Evolutionary conservation across 495 filamentous ascomycete genomes (phyloP).

Genomic region (Podospora fimiseda): DNA sequence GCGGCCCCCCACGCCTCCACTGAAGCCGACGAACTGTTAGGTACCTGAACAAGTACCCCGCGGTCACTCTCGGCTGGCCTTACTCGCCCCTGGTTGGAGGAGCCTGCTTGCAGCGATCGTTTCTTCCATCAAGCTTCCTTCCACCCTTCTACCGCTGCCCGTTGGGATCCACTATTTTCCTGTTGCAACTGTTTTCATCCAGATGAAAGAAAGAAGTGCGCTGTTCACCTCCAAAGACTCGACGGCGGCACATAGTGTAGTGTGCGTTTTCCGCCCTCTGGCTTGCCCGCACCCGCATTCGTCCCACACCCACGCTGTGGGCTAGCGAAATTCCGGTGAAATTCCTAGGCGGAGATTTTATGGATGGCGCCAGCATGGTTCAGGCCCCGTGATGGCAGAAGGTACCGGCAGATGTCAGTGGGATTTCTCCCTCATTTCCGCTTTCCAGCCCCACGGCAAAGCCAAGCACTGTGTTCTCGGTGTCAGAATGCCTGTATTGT

Average conservation of each 20-base stretch:
- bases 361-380: background rate
- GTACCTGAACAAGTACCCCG: conserved; percentile 8
- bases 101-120: background rate
- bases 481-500: background rate
- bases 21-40: conserved; percentile 6
- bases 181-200: background rate
- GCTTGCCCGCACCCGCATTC: background rate
- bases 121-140: background rate
- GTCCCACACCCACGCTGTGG: background rate
- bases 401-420: conserved; percentile 4
- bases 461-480: background rate
- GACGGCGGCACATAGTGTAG: no score
- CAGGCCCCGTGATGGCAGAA: conserved; percentile 4
- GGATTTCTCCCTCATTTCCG: conserved; percentile 3
- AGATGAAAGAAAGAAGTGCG: background rate
- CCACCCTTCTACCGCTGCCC: background rate
- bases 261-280: no score
- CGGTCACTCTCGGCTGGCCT: conserved; percentile 8
- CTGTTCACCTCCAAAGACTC: no score
- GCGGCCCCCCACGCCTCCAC: conserved; percentile 17
- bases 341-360: conserved; percentile 1
- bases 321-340: background rate
- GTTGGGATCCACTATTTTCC: background rate
- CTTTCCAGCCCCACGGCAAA: conserved; percentile 1
- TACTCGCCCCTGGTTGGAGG: background rate